These are phyloP conservation scores for Aspergillus melleus DNA, from an alignment of 2,329 filamentous ascomycete species.

Conservation along the genomic window DNA sequence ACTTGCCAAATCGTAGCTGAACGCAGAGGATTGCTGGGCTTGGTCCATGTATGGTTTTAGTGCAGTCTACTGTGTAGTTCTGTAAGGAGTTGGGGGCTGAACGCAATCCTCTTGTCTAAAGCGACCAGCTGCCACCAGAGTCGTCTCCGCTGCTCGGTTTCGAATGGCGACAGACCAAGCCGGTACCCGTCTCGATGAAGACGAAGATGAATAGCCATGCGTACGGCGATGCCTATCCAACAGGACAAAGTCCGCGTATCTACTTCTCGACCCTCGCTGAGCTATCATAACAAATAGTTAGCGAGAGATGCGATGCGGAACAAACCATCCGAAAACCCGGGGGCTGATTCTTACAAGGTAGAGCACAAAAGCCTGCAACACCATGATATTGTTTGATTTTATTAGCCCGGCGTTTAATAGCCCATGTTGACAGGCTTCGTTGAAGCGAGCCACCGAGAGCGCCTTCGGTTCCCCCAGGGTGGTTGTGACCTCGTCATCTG, in stretches of 20 bases:
- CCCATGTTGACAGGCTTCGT: constrained; percentile 45
- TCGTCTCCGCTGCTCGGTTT: constrained; percentile 66
- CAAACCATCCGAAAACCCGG: not conserved
- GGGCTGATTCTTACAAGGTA: constrained; percentile 46
- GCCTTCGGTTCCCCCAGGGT: constrained; percentile 32
- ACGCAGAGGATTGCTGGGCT: too few species aligned
- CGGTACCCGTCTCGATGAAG: constrained; percentile 62
- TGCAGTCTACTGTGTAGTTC: too few species aligned
- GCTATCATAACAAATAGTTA: not conserved
- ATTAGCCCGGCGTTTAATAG: constrained; percentile 45
- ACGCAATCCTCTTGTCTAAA: constrained; percentile 65
- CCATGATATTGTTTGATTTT: constrained; percentile 33
- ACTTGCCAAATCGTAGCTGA: too few species aligned
- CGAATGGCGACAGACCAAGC: constrained; percentile 49
- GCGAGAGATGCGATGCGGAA: not conserved
- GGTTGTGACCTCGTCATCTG: constrained; percentile 52
- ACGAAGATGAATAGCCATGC: constrained; percentile 60
- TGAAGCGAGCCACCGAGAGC: constrained; percentile 37
- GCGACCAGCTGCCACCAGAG: constrained; percentile 70
- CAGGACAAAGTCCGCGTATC: constrained; percentile 59
- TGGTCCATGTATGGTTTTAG: too few species aligned
- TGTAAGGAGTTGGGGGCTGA: too few species aligned
- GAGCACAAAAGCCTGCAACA: constrained; percentile 53
- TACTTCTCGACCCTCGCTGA: constrained; percentile 5
- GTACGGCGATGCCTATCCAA: constrained; percentile 46